Evolutionary conservation across 2,329 filamentous ascomycete genomes (phyloP), one percentile per base, ranked within the genome.

Genomic region (Penicillium sp.): DNA sequence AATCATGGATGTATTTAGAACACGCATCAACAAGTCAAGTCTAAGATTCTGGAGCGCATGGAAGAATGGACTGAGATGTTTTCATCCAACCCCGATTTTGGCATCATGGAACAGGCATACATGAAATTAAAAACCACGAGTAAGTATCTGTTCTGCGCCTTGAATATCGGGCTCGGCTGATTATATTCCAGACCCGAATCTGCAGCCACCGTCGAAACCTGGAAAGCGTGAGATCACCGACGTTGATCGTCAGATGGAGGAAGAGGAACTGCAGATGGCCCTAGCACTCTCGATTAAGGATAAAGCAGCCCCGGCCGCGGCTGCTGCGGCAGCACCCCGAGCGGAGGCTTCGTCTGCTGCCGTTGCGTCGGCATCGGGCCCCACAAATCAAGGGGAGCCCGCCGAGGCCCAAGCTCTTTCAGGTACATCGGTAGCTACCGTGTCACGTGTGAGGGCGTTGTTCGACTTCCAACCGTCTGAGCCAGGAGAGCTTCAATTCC

Each of bases 51-150:
- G 56, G 93, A 97, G 79, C 86, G 92, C 63, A 97, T 97, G 91
- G 87, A 89, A 72, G 90, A 93, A 61, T 99, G 94, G 94, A 86
- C 89, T 54, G 90, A 94, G 67, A 96, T 97, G 90, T 97, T 97
- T 72, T 84, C 85, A 66, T 86, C 83, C 57, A 91, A 97, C 70
- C 84, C 91, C 12, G 93, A 97, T 70, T 83, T 99, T 57, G 94
- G 94, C 18, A 96, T 99, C 71, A 99, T 99, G 94, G 89, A 92
- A 72, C 90, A 96, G 69, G 92, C 93, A 56, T 97, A 93, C 74
- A 87, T 87, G 77, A 90, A 88, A 71, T 80, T 97, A 60, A 95
- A 96, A 80, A 80, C 80, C 21, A 82, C 84, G 66, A 86, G 83
- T 85, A 70, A 60, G 77, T 62, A 21, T 32, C 10, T n/a, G 5